Conservation (phyloP, 2,329 filamentous ascomycete genomes). For the Ophiostoma triangulosporum region DNA sequence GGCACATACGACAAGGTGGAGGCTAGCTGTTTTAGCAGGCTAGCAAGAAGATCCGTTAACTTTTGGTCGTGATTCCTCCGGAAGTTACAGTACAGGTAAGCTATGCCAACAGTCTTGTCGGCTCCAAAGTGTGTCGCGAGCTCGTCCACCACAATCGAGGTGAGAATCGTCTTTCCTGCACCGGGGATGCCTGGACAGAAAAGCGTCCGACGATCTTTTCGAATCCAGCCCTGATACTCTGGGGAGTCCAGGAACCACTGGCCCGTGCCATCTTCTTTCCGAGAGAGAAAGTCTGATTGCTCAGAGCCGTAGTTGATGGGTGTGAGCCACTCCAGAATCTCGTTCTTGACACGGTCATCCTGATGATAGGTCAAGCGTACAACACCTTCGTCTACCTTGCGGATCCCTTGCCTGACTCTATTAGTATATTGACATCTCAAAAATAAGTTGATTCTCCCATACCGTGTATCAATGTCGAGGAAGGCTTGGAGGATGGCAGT, state of each 20-base stretch:
- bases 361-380: not conserved
- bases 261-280: not conserved
- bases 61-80: not conserved
- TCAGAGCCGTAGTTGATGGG: not conserved
- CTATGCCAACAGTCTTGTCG: not conserved
- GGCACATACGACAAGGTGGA: not conserved
- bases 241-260: not conserved
- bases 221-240: not conserved
- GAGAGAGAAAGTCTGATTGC: not conserved
- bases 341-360: not conserved
- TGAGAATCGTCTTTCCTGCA: not conserved
- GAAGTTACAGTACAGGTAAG: not conserved
- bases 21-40: not conserved
- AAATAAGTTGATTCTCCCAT: not conserved
- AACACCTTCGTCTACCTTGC: not conserved
- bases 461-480: not conserved
- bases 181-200: not conserved
- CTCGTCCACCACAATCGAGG: not conserved
- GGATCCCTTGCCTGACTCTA: not conserved
- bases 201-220: not conserved
- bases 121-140: not conserved
- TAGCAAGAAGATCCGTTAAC: not conserved
- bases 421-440: not conserved
- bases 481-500: not conserved
- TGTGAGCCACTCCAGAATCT: not conserved